A percentile compares a stretch with the other conserved stretches of the same genome.
These are phyloP conservation scores for Carex parvula DNA, from an alignment of 176 grass and related monocot genomes.

Conservation along the genomic window DNA sequence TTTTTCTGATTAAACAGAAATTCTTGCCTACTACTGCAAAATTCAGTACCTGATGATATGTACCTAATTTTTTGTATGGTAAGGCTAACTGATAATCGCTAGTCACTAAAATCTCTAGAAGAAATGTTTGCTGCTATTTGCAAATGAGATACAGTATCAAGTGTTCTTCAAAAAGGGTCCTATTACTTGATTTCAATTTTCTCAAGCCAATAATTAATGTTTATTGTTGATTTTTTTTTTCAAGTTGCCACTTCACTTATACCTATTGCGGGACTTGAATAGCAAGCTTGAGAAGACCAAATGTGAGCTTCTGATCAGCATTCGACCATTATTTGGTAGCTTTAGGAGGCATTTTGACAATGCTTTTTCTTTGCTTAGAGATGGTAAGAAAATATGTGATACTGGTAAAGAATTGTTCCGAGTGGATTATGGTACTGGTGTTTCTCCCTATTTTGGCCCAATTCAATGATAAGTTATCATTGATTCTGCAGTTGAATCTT, in stretches of 20 bases:
- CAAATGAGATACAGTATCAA: background rate
- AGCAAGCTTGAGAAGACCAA: conserved; percentile 55
- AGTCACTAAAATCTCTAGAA: background rate
- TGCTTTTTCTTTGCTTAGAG: conserved; percentile 63
- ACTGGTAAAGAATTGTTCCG: background rate
- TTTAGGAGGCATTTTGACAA: conserved; percentile 69
- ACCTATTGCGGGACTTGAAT: conserved; percentile 71
- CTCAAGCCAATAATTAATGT: conserved; percentile 20
- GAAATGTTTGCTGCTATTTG: background rate
- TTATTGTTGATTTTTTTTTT: conserved; percentile 20
- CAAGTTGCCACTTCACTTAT: conserved; percentile 73
- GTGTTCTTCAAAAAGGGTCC: conserved; percentile 10
- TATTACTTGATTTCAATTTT: conserved; percentile 32
- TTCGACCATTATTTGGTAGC: conserved; percentile 54
- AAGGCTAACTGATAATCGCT: background rate
- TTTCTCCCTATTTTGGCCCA: background rate
- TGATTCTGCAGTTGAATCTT: background rate
- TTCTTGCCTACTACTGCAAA: background rate
- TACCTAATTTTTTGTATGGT: background rate
- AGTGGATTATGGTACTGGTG: background rate
- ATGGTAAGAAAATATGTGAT: conserved; percentile 37
- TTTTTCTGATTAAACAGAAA: background rate
- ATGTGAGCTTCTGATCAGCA: conserved; percentile 57
- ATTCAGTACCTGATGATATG: background rate
- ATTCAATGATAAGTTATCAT: background rate